A percentile compares a stretch with the other conserved stretches of the same genome.
Conservation (phyloP, 768 basidiomycete genomes). For the Tulasnella sp. region DNA sequence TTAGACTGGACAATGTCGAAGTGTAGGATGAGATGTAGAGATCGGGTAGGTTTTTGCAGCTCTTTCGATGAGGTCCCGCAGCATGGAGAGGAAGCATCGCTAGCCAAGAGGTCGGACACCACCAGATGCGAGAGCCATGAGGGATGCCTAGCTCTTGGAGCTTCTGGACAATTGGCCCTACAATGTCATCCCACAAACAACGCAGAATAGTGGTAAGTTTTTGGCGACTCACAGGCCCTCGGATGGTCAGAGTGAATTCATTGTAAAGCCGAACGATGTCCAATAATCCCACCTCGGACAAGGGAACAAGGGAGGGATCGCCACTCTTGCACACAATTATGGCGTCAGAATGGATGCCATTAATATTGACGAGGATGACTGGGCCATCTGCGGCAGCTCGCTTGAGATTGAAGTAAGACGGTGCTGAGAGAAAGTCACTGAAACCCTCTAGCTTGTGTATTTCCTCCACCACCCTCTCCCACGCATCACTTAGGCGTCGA, state of each 20-base stretch:
- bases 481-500: slow-evolving; percentile 10
- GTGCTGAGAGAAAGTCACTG: slow-evolving; percentile 20
- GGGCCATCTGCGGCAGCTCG: slow-evolving; percentile 23
- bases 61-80: background rate
- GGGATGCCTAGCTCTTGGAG: background rate
- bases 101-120: background rate
- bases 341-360: background rate
- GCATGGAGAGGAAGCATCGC: background rate
- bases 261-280: too few species aligned
- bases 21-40: background rate
- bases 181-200: background rate
- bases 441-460: slow-evolving; percentile 24
- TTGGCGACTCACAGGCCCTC: too few species aligned
- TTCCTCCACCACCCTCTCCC: slow-evolving; percentile 20
- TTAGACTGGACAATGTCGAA: background rate
- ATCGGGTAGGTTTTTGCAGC: background rate
- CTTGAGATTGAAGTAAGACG: slow-evolving; percentile 16
- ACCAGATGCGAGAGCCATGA: background rate
- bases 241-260: too few species aligned
- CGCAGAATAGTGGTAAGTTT: too few species aligned
- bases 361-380: slow-evolving; percentile 27
- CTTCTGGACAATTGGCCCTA: background rate
- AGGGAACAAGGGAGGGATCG: background rate
- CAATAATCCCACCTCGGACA: too few species aligned
- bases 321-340: background rate